Conservation (phyloP, 2,329 filamentous ascomycete genomes). For the Fusarium nodosum region DNA sequence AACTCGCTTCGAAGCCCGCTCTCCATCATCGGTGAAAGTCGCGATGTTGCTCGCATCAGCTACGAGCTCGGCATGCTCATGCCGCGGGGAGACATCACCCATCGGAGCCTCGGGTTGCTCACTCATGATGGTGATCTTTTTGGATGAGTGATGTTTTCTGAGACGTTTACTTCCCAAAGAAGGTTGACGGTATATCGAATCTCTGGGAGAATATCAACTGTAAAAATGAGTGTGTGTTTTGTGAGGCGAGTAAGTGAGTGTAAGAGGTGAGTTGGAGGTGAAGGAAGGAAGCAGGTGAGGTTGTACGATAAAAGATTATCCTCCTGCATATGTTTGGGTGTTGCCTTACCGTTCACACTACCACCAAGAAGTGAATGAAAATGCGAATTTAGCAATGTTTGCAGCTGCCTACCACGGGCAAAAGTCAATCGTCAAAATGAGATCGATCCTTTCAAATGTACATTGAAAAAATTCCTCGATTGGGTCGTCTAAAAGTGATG, state of each 20-base stretch:
- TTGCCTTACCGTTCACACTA: conserved; percentile 2
- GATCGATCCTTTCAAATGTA: conserved; percentile 8
- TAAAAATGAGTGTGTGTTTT: conserved; percentile 15
- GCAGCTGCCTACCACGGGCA: conserved; percentile 11
- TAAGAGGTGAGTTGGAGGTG: conserved; percentile 9
- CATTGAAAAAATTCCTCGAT: conserved; percentile 36
- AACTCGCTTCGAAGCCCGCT: conserved; percentile 70
- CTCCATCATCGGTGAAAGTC: conserved; percentile 36
- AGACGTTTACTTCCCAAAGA: not conserved
- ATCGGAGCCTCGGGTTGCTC: conserved; percentile 46
- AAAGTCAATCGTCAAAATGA: conserved; percentile 20
- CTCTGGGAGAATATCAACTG: not conserved
- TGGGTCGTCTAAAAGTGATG: conserved; percentile 11
- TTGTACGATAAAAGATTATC: conserved; percentile 2
- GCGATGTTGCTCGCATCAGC: conserved; percentile 36
- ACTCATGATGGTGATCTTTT: conserved; percentile 45
- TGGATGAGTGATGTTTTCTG: not conserved
- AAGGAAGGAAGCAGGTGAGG: not conserved
- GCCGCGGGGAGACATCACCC: conserved; percentile 38
- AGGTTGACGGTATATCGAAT: not conserved
- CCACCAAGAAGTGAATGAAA: not conserved
- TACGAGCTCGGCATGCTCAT: conserved; percentile 28
- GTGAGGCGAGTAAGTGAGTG: conserved; percentile 9
- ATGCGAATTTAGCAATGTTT: not conserved
- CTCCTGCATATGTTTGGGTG: not conserved